A percentile compares a stretch with the other conserved stretches of the same genome.
phyloP scores from a whole-genome alignment of 1,139 yeast genomes.

The Suhomyces yuchorum region DNA sequence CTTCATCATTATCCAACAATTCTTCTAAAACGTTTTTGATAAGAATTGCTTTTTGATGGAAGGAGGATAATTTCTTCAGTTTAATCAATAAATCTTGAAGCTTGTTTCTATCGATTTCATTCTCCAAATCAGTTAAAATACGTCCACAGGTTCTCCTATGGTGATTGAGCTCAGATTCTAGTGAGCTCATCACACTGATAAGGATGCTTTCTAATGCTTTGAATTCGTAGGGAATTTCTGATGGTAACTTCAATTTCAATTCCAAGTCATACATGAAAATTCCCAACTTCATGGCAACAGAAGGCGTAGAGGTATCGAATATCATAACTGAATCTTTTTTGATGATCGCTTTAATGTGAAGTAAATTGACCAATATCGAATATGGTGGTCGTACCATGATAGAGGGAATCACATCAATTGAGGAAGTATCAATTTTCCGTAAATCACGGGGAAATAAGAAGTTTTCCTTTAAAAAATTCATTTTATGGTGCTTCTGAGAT shows the following conservation, averaged over 20 bases:
- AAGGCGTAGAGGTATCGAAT: conserved; percentile 69
- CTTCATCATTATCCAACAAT: conserved; percentile 84
- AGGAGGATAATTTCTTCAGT: conserved; percentile 77
- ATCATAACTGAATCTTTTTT: conserved; percentile 79
- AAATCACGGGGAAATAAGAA: conserved; percentile 81
- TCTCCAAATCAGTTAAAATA: conserved; percentile 79
- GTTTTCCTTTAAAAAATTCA: conserved; percentile 72
- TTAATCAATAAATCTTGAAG: conserved; percentile 78
- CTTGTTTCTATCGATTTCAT: conserved; percentile 80
- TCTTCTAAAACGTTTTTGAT: conserved; percentile 88
- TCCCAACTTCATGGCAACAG: conserved; percentile 63
- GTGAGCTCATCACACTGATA: conserved; percentile 77
- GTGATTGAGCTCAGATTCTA: conserved; percentile 82
- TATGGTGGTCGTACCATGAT: conserved; percentile 72
- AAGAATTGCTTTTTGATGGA: conserved; percentile 79
- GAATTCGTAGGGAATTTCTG: conserved; percentile 65
- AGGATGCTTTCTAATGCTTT: conserved; percentile 88
- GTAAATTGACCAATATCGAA: conserved; percentile 75
- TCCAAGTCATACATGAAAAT: conserved; percentile 86
- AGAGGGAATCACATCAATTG: conserved; percentile 87
- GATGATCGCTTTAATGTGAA: conserved; percentile 85
- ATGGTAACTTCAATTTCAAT: conserved; percentile 61
- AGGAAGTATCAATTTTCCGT: conserved; percentile 84
- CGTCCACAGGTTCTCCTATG: conserved; percentile 75
- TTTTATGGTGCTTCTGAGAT: conserved; percentile 75